Evolutionary conservation across 2,329 filamentous ascomycete genomes (phyloP), one percentile per base, ranked within the genome.

Genomic region (Parascedosporium putredinis): DNA sequence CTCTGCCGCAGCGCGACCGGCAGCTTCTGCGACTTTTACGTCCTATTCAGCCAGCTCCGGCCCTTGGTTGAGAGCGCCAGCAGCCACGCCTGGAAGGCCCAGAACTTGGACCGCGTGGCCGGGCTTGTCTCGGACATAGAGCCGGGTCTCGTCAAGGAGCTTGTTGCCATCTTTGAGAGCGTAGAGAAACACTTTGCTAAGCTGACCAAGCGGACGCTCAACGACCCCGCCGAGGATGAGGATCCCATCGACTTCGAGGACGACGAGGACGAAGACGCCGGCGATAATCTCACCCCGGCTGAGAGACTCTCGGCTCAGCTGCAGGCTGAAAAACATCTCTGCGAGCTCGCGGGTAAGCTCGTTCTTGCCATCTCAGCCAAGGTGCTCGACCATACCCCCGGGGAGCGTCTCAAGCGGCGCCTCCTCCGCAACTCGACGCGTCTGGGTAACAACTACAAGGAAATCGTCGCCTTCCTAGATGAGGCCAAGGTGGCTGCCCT

Each of bases 391-490:
- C 68, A 73, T 38, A 72, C 70, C 1, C 69, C 78, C 25, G 75
- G 75, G 7, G 81, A 79, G 25, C 79, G 78, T 60, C 74, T 95
- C 31, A 78, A 79, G 54, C 78, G 80, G 58, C 77, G 89, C 18
- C 71, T 98, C 20, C 74, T 84, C 58, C 76, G 87, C 55, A 96
- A 98, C 66, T 84, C 84, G 61, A 72, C 70, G n/a, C 82, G 80
- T 60, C 75, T 98, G 3, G 93, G 93, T 2, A 72, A 78, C 43
- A 96, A 93, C 62, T 94, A 87, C 72, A 87, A 84, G 60, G 88
- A 93, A 58, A 81, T 96, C 5, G 71, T 95, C 4, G 78, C 80
- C 7, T 93, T 84, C 63, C 71, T 97, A 3, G 89, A 95, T 58
- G 79, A 84, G 51, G 72, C 75, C 45, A 81, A 83, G 59, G 64